Evolutionary conservation across 768 basidiomycete species (phyloP).

Genomic region (Lentinula raphanica): DNA sequence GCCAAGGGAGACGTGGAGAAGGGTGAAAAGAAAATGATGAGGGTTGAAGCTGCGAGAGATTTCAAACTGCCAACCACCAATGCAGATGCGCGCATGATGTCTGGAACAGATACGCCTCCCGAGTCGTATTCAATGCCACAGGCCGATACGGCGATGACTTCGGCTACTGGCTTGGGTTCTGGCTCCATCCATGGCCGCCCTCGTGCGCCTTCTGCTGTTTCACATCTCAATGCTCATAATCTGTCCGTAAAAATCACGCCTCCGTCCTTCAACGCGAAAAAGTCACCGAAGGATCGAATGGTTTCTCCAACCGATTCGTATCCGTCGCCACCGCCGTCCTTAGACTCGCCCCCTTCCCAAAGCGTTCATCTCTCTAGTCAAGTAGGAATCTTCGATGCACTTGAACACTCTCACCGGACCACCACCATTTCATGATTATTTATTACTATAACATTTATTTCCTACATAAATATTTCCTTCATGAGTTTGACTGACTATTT

Average conservation of each 20-base stretch:
- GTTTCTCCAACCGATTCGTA: constrained; percentile 36
- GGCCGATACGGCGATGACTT: constrained; percentile 24
- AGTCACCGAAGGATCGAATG: constrained; percentile 14
- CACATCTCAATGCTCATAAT: constrained; percentile 16
- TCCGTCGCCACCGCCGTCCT: constrained; percentile 43
- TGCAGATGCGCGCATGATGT: constrained; percentile 49
- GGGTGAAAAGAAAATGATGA: constrained; percentile 84
- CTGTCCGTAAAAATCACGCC: constrained; percentile 15
- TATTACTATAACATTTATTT: neutral
- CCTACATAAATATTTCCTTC: neutral
- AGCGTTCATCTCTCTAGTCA: neutral
- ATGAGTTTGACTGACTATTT: neutral
- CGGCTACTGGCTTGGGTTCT: constrained; percentile 30
- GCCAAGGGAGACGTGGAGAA: constrained; percentile 90
- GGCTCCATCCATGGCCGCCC: constrained; percentile 27
- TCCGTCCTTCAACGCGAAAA: constrained; percentile 11
- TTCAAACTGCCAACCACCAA: constrained; percentile 66
- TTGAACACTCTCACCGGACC: constrained; percentile 3
- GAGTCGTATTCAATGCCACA: constrained; percentile 12
- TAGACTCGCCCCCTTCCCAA: constrained; percentile 23
- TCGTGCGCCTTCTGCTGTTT: constrained; percentile 25
- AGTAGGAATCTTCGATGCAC: neutral
- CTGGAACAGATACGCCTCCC: constrained; percentile 34
- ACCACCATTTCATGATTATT: constrained; percentile 3
- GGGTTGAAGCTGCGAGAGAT: constrained; percentile 68